Evolutionary conservation across 306 rosid genomes (phyloP), one percentile per base, ranked within the genome.

Genomic region (Quercus mongolica): DNA sequence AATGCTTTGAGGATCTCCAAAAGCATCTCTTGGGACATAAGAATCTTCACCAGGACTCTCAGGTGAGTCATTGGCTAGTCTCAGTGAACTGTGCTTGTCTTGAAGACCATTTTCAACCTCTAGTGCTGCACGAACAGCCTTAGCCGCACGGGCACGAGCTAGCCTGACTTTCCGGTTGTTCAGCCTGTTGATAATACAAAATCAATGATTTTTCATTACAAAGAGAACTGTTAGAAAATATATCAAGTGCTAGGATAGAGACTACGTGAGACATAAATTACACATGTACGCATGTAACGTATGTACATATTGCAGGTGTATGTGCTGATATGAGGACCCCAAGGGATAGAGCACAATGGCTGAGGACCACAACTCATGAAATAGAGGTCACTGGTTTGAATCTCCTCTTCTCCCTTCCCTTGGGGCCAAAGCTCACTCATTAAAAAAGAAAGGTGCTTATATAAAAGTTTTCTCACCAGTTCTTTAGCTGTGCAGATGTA

Each of bases 131-230:
- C 85, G 93, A 75, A 87, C 87, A 74, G 92, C 97, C 81, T 79
- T 91, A 62, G 91, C 95, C 0, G 95, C 85, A 23, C 94, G 31
- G 6, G 65, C 65, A 59, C 65, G 95, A 52, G 97, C 99, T 57
- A 94, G 89, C 90, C 90, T 91, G 23, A 97, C 99, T 80, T 94
- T 91, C 77, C 99, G 88, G 73, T 94, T 94, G 82, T 94, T 94
- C 90, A 94, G 83, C 99, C 97, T 94, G 89, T 69, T 68, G 69
- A 59, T 21, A 59, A 56, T 31, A 74, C 35, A 73, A 56, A 79
- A 44, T 52, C 30, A 44, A 71, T 11, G 70, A 54, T n/a, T 26
- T 57, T 69, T 46, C 51, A 69, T 57, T 41, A 74, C 61, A 82
- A 55, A 74, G 74, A 63, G 73, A 55, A 44, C 18, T 49, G 38